phyloP scores from a whole-genome alignment of 352 stramenopile genomes.

The Globisporangium barbulae region DNA sequence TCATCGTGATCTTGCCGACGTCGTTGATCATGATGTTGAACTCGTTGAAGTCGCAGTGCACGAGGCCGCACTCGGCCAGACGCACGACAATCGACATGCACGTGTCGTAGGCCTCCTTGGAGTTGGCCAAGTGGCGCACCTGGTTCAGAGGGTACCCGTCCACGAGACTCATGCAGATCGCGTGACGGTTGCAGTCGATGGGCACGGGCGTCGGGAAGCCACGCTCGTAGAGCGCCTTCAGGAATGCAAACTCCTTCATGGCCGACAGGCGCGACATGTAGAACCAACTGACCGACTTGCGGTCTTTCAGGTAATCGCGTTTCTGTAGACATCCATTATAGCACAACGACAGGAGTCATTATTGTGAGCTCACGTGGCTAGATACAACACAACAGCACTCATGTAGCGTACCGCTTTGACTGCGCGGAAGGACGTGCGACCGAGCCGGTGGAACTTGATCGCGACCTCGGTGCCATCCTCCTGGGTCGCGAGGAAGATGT shows the following conservation, averaged over 20 bases:
- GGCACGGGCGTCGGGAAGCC: slow-evolving; percentile 97
- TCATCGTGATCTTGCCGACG: slow-evolving; percentile 95
- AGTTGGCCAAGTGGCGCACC: slow-evolving; percentile 89
- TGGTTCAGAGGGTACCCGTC: slow-evolving; percentile 96
- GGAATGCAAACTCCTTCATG: slow-evolving; percentile 99
- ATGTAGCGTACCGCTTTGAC: slow-evolving; percentile 79
- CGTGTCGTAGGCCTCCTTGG: slow-evolving; percentile 94
- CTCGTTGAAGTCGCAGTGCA: slow-evolving; percentile 99
- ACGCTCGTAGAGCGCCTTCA: slow-evolving; percentile 96
- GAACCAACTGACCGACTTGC: slow-evolving; percentile 96
- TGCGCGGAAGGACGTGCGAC: slow-evolving; percentile 96
- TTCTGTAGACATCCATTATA: slow-evolving; percentile 70
- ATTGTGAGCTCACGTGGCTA: neutral
- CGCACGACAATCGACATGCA: slow-evolving; percentile 95
- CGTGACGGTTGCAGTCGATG: slow-evolving; percentile 97
- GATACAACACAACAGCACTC: neutral
- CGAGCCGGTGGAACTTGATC: slow-evolving; percentile 99
- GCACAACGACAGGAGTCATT: neutral
- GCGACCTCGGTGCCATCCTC: slow-evolving; percentile 95
- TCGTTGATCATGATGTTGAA: slow-evolving; percentile 99
- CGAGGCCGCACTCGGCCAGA: slow-evolving; percentile 96
- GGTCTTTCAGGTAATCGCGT: slow-evolving; percentile 97
- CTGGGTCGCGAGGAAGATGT: slow-evolving; percentile 96
- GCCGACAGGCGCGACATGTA: slow-evolving; percentile 99
- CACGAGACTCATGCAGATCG: slow-evolving; percentile 97